phyloP scores from a whole-genome alignment of 2,329 filamentous ascomycete genomes.

The Dactylellina leptospora region DNA sequence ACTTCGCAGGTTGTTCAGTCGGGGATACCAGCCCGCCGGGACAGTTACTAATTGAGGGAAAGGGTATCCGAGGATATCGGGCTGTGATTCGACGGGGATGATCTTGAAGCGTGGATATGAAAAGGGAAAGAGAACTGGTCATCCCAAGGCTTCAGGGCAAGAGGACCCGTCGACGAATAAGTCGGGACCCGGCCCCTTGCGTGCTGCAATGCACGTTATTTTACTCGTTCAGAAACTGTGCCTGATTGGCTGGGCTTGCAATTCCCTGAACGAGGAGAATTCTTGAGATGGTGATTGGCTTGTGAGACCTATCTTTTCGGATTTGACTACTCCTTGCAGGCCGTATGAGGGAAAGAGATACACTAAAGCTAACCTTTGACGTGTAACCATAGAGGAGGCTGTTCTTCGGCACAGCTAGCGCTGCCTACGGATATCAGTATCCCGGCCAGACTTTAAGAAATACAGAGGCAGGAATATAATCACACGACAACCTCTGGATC shows the following conservation, averaged over 20 bases:
- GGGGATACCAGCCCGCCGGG: too few species aligned
- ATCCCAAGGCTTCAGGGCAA: slow-evolving; percentile 46
- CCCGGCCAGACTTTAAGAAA: too few species aligned
- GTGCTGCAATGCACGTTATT: slow-evolving; percentile 10
- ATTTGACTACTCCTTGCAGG: background rate
- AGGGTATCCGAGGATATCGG: slow-evolving; percentile 10
- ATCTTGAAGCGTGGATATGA: background rate
- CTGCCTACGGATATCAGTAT: too few species aligned
- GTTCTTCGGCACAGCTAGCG: too few species aligned
- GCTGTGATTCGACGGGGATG: background rate
- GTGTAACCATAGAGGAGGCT: too few species aligned
- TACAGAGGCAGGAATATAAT: too few species aligned
- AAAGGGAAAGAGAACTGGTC: slow-evolving; percentile 12
- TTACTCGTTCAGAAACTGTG: background rate
- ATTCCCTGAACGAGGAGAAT: slow-evolving; percentile 20
- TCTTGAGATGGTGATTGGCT: slow-evolving; percentile 23
- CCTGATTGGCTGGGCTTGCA: slow-evolving; percentile 23
- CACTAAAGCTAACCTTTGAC: too few species aligned
- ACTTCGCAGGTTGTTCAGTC: too few species aligned
- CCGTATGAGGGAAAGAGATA: too few species aligned
- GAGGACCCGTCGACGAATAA: too few species aligned
- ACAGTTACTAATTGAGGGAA: slow-evolving; percentile 8
- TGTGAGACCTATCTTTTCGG: background rate
- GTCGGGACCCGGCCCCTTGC: too few species aligned
- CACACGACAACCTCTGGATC: slow-evolving; percentile 8